A percentile compares a stretch with the other conserved stretches of the same genome.
Evolutionary conservation across 1,284 basidiomycete species (phyloP).

Genomic region (Boletus coffeatus): DNA sequence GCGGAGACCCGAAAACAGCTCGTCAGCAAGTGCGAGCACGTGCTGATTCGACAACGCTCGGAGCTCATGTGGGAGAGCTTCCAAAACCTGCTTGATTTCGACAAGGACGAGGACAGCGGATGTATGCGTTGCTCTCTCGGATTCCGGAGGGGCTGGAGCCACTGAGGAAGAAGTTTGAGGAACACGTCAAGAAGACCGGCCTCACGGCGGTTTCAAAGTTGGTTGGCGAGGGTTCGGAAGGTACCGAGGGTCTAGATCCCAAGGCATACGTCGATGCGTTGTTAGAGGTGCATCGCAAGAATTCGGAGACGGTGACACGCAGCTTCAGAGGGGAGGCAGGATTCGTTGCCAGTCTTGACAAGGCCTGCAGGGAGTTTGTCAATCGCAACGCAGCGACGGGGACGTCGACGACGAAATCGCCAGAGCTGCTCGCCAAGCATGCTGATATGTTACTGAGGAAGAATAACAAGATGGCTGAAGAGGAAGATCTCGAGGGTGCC

Average conservation of each 20-base stretch:
- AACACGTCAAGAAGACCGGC: constrained; percentile 90
- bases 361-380: constrained; percentile 95
- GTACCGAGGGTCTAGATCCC: constrained; percentile 68
- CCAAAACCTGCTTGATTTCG: constrained; percentile 87
- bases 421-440: constrained; percentile 93
- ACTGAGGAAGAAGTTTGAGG: constrained; percentile 89
- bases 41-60: constrained; percentile 87
- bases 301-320: constrained; percentile 84
- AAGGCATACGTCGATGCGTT: constrained; percentile 94
- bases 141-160: constrained; percentile 92
- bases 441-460: constrained; percentile 90
- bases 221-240: constrained; percentile 61
- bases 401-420: constrained; percentile 80
- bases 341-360: constrained; percentile 92
- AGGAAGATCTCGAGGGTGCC: constrained; percentile 85
- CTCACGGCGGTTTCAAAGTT: constrained; percentile 82
- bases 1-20: constrained; percentile 83
- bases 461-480: constrained; percentile 94
- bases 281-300: constrained; percentile 89
- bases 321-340: constrained; percentile 94
- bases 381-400: constrained; percentile 93
- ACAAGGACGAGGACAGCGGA: constrained; percentile 95
- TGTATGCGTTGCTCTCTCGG: constrained; percentile 90
- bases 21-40: constrained; percentile 87
- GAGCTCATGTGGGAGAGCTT: constrained; percentile 94